These are phyloP conservation scores for Phaeosphaeria sp. DNA, from an alignment of 2,329 filamentous ascomycete species.

Conservation along the genomic window DNA sequence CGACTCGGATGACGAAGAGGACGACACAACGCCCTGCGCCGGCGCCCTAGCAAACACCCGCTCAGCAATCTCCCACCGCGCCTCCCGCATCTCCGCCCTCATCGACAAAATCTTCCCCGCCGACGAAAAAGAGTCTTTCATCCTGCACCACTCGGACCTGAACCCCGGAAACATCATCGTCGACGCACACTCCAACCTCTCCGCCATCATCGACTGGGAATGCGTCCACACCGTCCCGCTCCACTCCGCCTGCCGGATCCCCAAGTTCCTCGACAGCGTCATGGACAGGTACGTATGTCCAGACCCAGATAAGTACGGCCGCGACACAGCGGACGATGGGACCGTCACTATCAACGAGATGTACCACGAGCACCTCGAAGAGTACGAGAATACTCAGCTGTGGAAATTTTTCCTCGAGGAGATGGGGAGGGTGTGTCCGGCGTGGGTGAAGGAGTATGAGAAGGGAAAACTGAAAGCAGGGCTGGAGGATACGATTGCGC, in stretches of 20 bases:
- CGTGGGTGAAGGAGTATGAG: slow-evolving; percentile 7
- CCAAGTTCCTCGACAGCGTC: slow-evolving; percentile 9
- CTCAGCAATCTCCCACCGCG: slow-evolving; percentile 7
- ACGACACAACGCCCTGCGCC: too few species aligned
- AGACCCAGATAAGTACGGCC: not conserved
- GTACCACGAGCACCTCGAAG: slow-evolving; percentile 6
- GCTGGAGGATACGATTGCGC: slow-evolving; percentile 1
- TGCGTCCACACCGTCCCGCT: slow-evolving; percentile 11
- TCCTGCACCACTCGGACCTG: slow-evolving; percentile 13
- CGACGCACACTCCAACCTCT: slow-evolving; percentile 5
- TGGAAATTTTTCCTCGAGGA: slow-evolving; percentile 16
- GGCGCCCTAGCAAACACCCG: too few species aligned
- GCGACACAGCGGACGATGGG: not conserved
- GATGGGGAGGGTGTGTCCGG: slow-evolving; percentile 17
- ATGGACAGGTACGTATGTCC: not conserved
- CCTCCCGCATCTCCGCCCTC: not conserved
- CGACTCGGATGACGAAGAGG: too few species aligned
- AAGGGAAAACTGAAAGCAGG: slow-evolving; percentile 5
- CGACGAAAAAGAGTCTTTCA: slow-evolving; percentile 1
- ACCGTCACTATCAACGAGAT: too few species aligned
- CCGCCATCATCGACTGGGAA: slow-evolving; percentile 24
- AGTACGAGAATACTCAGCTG: slow-evolving; percentile 15
- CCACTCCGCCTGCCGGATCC: slow-evolving; percentile 15
- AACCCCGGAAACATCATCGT: slow-evolving; percentile 15
- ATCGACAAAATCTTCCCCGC: not conserved